Evolutionary conservation across 1,139 yeast species (phyloP).

Genomic region (Keqinozyma sinolaborantium): DNA sequence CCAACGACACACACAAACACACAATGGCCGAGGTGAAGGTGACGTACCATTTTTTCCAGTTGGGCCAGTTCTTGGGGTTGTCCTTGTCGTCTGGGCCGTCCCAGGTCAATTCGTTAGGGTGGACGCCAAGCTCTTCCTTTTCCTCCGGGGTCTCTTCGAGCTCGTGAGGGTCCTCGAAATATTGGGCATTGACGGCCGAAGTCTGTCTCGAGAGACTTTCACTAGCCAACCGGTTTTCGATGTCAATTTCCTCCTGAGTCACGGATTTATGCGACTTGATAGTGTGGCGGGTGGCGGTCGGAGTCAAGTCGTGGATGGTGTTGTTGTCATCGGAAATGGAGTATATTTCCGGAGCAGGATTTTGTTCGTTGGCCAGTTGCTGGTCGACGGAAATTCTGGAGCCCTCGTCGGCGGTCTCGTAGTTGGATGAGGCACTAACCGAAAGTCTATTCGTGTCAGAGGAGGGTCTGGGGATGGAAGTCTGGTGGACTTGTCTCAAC

Average conservation of each 20-base stretch:
- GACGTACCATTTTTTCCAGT: constrained; percentile 57
- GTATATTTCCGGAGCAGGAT: background rate
- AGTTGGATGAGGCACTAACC: constrained; percentile 20
- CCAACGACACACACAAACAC: constrained; percentile 67
- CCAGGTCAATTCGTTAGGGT: constrained; percentile 47
- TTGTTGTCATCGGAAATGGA: constrained; percentile 1
- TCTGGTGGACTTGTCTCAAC: constrained; percentile 30
- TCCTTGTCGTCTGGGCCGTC: constrained; percentile 57
- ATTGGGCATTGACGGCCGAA: constrained; percentile 1
- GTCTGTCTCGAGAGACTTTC: background rate
- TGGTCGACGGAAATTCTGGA: background rate
- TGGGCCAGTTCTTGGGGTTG: constrained; percentile 67
- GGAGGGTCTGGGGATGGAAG: constrained; percentile 7
- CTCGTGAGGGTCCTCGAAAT: background rate
- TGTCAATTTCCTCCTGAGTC: background rate
- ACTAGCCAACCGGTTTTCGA: background rate
- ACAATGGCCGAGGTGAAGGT: constrained; percentile 61
- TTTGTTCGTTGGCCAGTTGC: background rate
- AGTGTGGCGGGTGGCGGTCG: constrained; percentile 14
- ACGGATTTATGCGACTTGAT: constrained; percentile 3
- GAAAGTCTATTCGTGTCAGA: constrained; percentile 14
- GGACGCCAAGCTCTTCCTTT: constrained; percentile 12
- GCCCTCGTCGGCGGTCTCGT: constrained; percentile 36
- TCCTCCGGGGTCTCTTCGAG: constrained; percentile 1
- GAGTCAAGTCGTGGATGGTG: constrained; percentile 1